phyloP scores from a whole-genome alignment of 345 rosid genomes.

The Orychophragmus violaceus region DNA sequence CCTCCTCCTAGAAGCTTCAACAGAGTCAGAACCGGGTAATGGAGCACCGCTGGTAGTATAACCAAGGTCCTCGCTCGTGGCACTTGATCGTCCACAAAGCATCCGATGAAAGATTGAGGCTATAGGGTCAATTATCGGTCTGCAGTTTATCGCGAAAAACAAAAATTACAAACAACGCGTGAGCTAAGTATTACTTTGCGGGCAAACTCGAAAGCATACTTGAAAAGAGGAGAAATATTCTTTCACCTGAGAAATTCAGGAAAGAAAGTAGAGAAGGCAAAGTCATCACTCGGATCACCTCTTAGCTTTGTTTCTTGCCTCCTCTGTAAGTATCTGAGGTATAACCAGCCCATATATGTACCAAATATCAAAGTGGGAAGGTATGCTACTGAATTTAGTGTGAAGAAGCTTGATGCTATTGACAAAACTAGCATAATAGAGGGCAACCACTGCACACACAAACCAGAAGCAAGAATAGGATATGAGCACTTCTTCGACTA shows the following conservation, averaged over 20 bases:
- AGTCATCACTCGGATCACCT: constrained; percentile 96
- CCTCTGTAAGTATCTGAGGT: constrained; percentile 83
- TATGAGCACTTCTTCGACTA: constrained; percentile 10
- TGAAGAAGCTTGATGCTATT: constrained; percentile 68
- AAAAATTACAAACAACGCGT: constrained; percentile 1
- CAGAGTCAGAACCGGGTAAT: constrained; percentile 88
- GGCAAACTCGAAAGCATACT: not conserved
- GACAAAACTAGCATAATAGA: constrained; percentile 63
- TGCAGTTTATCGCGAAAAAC: constrained; percentile 23
- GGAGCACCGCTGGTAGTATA: constrained; percentile 55
- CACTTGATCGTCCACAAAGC: constrained; percentile 71
- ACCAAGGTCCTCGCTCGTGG: constrained; percentile 42
- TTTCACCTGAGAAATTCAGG: constrained; percentile 78
- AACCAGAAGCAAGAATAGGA: constrained; percentile 16
- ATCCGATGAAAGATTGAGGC: constrained; percentile 74
- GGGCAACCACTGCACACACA: constrained; percentile 83
- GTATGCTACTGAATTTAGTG: constrained; percentile 55
- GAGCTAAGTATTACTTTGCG: not conserved
- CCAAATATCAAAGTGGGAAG: constrained; percentile 93
- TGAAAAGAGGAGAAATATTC: not conserved
- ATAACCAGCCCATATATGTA: constrained; percentile 86
- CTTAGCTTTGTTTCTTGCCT: constrained; percentile 79
- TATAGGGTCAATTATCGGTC: constrained; percentile 75
- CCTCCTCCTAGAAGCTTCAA: constrained; percentile 98
- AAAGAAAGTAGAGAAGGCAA: constrained; percentile 90